Conservation (phyloP, 768 basidiomycete species). For the Gautieria morchelliformis region DNA sequence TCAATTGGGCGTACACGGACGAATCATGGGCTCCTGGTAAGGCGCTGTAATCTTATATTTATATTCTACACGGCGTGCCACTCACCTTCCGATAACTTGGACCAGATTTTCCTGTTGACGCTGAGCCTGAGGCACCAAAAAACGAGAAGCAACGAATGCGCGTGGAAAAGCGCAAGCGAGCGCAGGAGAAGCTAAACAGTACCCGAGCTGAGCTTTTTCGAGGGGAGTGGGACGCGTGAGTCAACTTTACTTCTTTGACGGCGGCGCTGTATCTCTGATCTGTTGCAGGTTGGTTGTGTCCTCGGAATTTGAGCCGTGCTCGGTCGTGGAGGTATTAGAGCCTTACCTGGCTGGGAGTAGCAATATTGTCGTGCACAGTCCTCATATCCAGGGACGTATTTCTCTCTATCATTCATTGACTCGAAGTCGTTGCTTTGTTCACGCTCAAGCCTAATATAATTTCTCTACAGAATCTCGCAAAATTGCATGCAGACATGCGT, state of each 20-base stretch:
- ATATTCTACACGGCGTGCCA: conserved; percentile 1
- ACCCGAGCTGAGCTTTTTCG: conserved; percentile 73
- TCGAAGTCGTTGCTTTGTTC: background rate
- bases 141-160: conserved; percentile 67
- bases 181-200: conserved; percentile 48
- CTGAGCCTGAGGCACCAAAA: conserved; percentile 41
- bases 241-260: conserved; percentile 4
- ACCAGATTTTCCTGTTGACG: conserved; percentile 55
- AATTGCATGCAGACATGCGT: conserved; percentile 65
- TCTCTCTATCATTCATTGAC: background rate
- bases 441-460: background rate
- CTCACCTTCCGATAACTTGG: background rate
- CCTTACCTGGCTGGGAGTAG: conserved; percentile 81
- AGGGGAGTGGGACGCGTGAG: conserved; percentile 86
- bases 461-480: conserved; percentile 52
- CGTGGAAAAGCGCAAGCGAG: conserved; percentile 66
- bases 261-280: conserved; percentile 5
- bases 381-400: conserved; percentile 57
- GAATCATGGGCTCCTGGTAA: conserved; percentile 63
- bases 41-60: conserved; percentile 10
- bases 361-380: conserved; percentile 79
- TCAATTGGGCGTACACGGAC: conserved; percentile 90
- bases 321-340: conserved; percentile 62
- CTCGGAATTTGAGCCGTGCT: conserved; percentile 76
- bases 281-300: conserved; percentile 60